These are phyloP conservation scores for Talinum fruticosum DNA, from an alignment of 148 eudicot species.

Conservation along the genomic window DNA sequence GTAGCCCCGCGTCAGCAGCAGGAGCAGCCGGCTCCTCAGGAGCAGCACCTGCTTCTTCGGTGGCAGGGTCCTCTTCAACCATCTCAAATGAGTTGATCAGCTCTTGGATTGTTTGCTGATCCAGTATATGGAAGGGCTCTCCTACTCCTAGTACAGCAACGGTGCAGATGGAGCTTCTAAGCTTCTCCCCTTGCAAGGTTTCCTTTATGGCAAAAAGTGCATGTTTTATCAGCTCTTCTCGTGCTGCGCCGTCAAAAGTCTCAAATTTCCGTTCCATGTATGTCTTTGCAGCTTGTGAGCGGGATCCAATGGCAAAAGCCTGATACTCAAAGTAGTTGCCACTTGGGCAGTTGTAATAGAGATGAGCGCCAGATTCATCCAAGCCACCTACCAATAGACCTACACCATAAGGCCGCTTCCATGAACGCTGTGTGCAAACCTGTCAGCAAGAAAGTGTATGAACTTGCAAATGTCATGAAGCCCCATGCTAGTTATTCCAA, in stretches of 20 bases:
- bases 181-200: conserved; percentile 91
- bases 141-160: conserved; percentile 71
- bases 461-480: neutral
- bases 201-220: conserved; percentile 94
- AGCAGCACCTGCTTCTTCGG: conserved; percentile 36
- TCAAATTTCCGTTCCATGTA: conserved; percentile 87
- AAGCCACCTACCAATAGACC: conserved; percentile 91
- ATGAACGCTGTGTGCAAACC: conserved; percentile 97
- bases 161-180: conserved; percentile 79
- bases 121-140: conserved; percentile 73
- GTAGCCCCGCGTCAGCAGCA: conserved; percentile 16
- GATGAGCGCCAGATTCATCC: conserved; percentile 96
- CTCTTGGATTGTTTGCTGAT: conserved; percentile 62
- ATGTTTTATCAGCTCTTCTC: conserved; percentile 77
- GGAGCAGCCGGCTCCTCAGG: conserved; percentile 38
- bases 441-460: conserved; percentile 15
- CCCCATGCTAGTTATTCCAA: neutral
- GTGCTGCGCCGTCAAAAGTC: conserved; percentile 61
- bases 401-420: conserved; percentile 99
- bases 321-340: conserved; percentile 94
- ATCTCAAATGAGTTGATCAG: conserved; percentile 80
- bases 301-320: conserved; percentile 96
- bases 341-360: conserved; percentile 97
- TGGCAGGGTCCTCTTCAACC: conserved; percentile 64
- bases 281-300: conserved; percentile 98